Conservation (phyloP, 2,329 filamentous ascomycete species). For the Cladosporium sp. region DNA sequence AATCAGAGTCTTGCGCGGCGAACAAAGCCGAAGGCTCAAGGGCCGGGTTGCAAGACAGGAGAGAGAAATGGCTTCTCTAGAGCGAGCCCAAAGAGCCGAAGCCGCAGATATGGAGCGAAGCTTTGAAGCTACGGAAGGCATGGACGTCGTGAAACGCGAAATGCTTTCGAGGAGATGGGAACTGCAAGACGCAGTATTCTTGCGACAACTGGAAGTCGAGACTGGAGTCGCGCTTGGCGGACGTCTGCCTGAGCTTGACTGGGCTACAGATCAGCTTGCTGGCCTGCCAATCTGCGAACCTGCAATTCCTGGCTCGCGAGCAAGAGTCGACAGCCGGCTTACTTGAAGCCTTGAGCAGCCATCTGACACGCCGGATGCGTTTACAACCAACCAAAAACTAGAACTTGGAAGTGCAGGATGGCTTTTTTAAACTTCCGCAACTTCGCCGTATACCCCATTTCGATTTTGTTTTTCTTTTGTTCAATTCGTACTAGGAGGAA, state of each 20-base stretch:
- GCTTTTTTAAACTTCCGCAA: too few relatives aligned
- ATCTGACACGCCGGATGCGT: too few relatives aligned
- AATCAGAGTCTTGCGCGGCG: slow-evolving; percentile 44
- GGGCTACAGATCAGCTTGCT: neutral
- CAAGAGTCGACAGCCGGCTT: slow-evolving; percentile 1
- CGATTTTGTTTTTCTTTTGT: too few relatives aligned
- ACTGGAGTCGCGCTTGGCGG: neutral
- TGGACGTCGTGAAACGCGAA: slow-evolving; percentile 31
- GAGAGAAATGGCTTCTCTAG: slow-evolving; percentile 35
- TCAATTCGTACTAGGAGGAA: too few relatives aligned
- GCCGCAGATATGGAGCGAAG: slow-evolving; percentile 31
- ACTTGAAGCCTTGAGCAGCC: neutral
- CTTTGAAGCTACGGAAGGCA: slow-evolving; percentile 22
- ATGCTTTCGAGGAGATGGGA: slow-evolving; percentile 34
- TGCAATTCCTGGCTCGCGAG: neutral
- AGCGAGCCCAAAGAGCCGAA: slow-evolving; percentile 31
- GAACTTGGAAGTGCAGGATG: too few relatives aligned
- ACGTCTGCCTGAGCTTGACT: slow-evolving; percentile 1
- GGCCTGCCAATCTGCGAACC: neutral
- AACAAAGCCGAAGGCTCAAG: slow-evolving; percentile 39
- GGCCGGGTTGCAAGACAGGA: slow-evolving; percentile 36
- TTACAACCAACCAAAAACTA: too few relatives aligned
- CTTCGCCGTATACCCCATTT: too few relatives aligned
- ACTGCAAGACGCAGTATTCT: slow-evolving; percentile 6
- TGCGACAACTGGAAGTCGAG: slow-evolving; percentile 2